These are phyloP conservation scores for Choiromyces venosus DNA, from an alignment of 495 filamentous ascomycete genomes.

Conservation along the genomic window DNA sequence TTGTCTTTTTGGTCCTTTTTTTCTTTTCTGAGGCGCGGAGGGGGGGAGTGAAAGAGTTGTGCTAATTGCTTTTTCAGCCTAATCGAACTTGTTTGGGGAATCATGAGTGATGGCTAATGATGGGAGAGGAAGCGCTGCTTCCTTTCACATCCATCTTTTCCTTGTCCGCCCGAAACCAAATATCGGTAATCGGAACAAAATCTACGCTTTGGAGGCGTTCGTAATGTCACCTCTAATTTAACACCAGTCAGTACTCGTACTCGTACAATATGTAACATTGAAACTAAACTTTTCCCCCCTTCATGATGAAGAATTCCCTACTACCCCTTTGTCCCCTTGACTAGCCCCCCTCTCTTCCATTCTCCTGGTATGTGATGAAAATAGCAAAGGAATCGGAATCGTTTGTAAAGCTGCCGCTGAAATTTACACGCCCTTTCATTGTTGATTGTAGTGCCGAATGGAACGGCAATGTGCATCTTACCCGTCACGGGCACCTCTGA, in stretches of 20 bases:
- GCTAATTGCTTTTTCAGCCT: slow-evolving; percentile 2
- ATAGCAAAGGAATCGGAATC: not conserved
- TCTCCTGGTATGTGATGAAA: not conserved
- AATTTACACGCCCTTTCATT: not conserved
- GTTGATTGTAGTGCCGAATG: slow-evolving; percentile 7
- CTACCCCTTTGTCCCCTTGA: not conserved
- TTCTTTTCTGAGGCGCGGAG: slow-evolving; percentile 1
- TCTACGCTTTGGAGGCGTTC: not conserved
- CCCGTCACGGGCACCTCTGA: slow-evolving; percentile 25
- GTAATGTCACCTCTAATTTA: not conserved
- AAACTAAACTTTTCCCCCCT: not conserved
- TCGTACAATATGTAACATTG: not conserved
- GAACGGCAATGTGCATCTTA: slow-evolving; percentile 32
- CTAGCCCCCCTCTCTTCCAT: not conserved
- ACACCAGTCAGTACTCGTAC: not conserved
- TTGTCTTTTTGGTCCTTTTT: slow-evolving; percentile 19
- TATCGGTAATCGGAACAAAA: not conserved
- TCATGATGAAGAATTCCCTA: not conserved
- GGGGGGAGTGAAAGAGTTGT: not conserved
- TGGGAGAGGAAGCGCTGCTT: slow-evolving; percentile 4
- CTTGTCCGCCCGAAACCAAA: not conserved
- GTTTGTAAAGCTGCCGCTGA: slow-evolving; percentile 3
- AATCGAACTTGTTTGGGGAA: not conserved
- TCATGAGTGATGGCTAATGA: not conserved
- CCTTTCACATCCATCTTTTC: not conserved